phyloP scores from a whole-genome alignment of 495 filamentous ascomycete genomes.

The Viridothelium virens region DNA sequence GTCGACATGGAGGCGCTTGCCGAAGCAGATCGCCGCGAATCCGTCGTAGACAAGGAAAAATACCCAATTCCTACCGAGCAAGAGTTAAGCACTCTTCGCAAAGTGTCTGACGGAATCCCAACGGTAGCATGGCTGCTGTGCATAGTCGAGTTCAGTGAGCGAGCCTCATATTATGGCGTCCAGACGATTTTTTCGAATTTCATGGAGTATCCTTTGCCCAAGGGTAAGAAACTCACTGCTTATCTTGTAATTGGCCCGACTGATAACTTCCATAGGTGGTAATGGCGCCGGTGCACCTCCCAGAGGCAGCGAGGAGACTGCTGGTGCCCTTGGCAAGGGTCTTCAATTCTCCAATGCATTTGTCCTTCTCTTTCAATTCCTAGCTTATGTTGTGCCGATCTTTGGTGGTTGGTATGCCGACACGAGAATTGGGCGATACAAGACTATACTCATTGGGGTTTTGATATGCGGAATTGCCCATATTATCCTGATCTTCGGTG shows the following conservation, averaged over 20 bases:
- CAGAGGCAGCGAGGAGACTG: slow-evolving; percentile 45
- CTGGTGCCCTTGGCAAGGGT: slow-evolving; percentile 53
- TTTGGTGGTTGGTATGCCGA: slow-evolving; percentile 55
- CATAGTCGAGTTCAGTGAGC: slow-evolving; percentile 56
- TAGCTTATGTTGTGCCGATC: slow-evolving; percentile 47
- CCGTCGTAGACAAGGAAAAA: slow-evolving; percentile 43
- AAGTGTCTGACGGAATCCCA: slow-evolving; percentile 50
- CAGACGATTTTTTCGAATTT: slow-evolving; percentile 50
- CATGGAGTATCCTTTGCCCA: slow-evolving; percentile 31
- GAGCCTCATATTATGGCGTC: slow-evolving; percentile 62
- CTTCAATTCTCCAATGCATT: slow-evolving; percentile 52
- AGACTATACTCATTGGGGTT: slow-evolving; percentile 56
- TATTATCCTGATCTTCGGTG: slow-evolving; percentile 27
- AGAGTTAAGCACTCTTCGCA: slow-evolving; percentile 46
- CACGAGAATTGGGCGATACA: slow-evolving; percentile 60
- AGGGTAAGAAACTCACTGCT: not conserved
- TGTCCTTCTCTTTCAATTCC: slow-evolving; percentile 51
- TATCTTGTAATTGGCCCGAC: slow-evolving; percentile 33
- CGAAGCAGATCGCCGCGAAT: slow-evolving; percentile 47
- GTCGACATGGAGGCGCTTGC: slow-evolving; percentile 50
- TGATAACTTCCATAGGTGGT: slow-evolving; percentile 47
- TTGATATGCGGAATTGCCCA: slow-evolving; percentile 39
- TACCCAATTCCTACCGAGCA: slow-evolving; percentile 51
- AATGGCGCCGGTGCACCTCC: slow-evolving; percentile 57
- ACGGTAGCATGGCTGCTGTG: slow-evolving; percentile 52